Conservation (phyloP, 108 stramenopile species). For the Nitzschia palea region DNA sequence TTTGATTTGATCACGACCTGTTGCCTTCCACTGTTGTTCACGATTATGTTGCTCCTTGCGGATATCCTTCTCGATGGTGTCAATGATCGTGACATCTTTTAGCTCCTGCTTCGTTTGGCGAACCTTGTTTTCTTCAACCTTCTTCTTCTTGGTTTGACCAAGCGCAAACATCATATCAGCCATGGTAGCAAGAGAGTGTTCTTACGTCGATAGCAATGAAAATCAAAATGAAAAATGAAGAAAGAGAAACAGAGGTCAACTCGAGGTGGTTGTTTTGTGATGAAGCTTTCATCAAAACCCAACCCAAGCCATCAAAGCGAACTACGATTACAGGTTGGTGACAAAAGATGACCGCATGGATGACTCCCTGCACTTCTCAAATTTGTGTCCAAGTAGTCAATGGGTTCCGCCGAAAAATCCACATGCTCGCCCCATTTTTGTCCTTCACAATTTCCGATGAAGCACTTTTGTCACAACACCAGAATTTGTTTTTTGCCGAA, state of each 20-base stretch:
- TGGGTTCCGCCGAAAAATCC: too few relatives aligned
- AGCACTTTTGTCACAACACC: too few relatives aligned
- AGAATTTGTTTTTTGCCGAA: too few relatives aligned
- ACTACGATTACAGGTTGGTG: too few relatives aligned
- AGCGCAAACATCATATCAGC: conserved; percentile 40
- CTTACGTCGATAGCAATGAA: not conserved
- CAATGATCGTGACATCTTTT: conserved; percentile 28
- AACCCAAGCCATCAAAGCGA: too few relatives aligned
- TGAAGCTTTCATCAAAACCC: too few relatives aligned
- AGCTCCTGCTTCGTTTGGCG: conserved; percentile 30
- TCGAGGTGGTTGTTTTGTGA: too few relatives aligned
- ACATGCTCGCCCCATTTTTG: too few relatives aligned
- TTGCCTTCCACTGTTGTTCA: conserved; percentile 36
- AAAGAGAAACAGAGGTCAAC: not conserved
- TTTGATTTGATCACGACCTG: conserved; percentile 33
- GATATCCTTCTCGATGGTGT: conserved; percentile 22
- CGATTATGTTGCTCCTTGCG: conserved; percentile 34
- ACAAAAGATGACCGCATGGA: too few relatives aligned
- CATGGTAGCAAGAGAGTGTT: conserved; percentile 11
- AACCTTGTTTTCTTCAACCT: conserved; percentile 26
- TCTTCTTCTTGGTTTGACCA: conserved; percentile 39
- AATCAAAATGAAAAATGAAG: not conserved
- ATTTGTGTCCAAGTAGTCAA: too few relatives aligned
- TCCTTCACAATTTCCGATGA: too few relatives aligned
- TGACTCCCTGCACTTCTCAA: too few relatives aligned